These are phyloP conservation scores for Caloboletus inedulis DNA, from an alignment of 1,284 basidiomycete genomes.

Conservation along the genomic window DNA sequence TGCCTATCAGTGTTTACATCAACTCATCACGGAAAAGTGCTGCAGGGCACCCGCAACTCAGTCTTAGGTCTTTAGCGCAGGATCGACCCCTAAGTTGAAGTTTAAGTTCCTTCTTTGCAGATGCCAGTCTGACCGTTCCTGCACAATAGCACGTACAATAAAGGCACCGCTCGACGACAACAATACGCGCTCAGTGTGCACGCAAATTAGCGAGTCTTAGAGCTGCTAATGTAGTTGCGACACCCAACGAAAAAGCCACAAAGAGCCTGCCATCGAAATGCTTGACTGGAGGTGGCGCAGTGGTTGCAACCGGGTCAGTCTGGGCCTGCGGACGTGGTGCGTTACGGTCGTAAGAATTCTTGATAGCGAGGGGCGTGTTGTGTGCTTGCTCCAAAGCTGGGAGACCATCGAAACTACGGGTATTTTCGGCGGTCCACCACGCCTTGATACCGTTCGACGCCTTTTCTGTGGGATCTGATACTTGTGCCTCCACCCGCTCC, in stretches of 20 bases:
- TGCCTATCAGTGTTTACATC: no score
- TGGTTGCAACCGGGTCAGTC: background rate
- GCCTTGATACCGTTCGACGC: conserved; percentile 37
- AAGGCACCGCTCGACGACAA: background rate
- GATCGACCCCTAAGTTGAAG: no score
- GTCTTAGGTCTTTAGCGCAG: no score
- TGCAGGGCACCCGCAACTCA: no score
- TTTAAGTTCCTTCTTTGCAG: no score
- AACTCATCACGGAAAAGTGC: no score
- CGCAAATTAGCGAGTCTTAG: conserved; percentile 11
- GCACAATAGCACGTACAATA: background rate
- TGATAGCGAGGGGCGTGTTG: conserved; percentile 6
- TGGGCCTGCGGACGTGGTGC: conserved; percentile 3
- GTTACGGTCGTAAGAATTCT: conserved; percentile 27
- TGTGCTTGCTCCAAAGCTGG: conserved; percentile 33
- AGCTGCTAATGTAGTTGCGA: conserved; percentile 15
- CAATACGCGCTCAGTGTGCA: background rate
- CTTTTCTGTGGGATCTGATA: conserved; percentile 11
- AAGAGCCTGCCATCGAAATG: conserved; percentile 13
- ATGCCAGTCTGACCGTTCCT: background rate
- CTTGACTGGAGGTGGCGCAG: background rate
- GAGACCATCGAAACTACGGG: conserved; percentile 43
- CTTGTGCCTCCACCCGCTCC: conserved; percentile 18
- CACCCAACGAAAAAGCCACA: conserved; percentile 26
- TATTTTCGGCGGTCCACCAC: conserved; percentile 45